Conservation (phyloP, 2,329 filamentous ascomycete genomes). For the Penicillium concentricum region DNA sequence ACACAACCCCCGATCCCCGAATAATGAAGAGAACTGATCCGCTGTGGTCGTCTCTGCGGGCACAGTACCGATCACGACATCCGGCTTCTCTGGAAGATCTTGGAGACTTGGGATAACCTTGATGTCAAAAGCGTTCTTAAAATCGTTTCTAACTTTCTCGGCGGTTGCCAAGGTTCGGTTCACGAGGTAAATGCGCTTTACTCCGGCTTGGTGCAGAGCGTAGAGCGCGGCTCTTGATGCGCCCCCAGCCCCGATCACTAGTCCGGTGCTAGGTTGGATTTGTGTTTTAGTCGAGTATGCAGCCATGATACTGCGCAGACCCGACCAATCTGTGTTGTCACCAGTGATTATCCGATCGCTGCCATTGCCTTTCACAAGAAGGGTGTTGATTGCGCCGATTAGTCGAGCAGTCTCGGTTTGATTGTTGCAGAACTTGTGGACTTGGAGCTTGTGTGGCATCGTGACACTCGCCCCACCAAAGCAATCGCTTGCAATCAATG, state of each 20-base stretch:
- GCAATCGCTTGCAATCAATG: no score
- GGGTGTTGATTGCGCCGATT: slow-evolving; percentile 37
- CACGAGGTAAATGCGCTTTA: slow-evolving; percentile 37
- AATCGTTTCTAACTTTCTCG: slow-evolving; percentile 13
- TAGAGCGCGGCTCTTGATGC: slow-evolving; percentile 45
- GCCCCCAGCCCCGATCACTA: slow-evolving; percentile 46
- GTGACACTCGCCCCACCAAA: no score
- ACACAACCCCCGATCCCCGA: slow-evolving; percentile 13
- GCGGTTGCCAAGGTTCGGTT: slow-evolving; percentile 28
- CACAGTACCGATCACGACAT: slow-evolving; percentile 24
- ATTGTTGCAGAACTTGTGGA: slow-evolving; percentile 32
- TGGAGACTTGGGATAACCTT: slow-evolving; percentile 4
- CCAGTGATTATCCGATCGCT: slow-evolving; percentile 31
- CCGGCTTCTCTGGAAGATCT: slow-evolving; percentile 11
- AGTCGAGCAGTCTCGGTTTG: slow-evolving; percentile 34
- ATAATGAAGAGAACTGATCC: slow-evolving; percentile 15
- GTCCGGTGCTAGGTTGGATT: slow-evolving; percentile 23
- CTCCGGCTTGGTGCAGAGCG: slow-evolving; percentile 30
- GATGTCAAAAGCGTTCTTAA: slow-evolving; percentile 7
- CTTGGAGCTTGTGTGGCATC: no score
- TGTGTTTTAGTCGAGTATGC: slow-evolving; percentile 9
- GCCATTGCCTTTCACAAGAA: slow-evolving; percentile 8
- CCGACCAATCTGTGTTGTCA: slow-evolving; percentile 48
- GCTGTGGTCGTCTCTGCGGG: slow-evolving; percentile 17
- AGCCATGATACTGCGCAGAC: slow-evolving; percentile 36